These are phyloP conservation scores for Cucurbita moschata DNA, from an alignment of 306 rosid genomes.

Conservation along the genomic window DNA sequence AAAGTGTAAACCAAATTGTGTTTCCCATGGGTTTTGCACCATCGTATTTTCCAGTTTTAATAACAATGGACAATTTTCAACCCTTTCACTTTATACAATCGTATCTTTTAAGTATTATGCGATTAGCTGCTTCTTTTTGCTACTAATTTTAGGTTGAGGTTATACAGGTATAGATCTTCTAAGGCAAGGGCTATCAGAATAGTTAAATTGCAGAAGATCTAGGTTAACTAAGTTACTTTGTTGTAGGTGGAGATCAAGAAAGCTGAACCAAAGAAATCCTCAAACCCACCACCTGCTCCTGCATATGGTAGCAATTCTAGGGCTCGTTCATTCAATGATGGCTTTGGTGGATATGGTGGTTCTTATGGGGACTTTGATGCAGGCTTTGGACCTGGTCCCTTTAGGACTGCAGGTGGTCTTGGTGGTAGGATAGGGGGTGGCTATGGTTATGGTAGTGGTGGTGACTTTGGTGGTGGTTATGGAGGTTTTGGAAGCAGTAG, in stretches of 20 bases:
- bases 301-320: slow-evolving; percentile 90
- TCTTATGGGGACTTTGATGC: slow-evolving; percentile 71
- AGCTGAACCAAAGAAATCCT: slow-evolving; percentile 98
- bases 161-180: slow-evolving; percentile 31
- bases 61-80: not conserved
- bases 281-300: slow-evolving; percentile 77
- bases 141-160: slow-evolving; percentile 23
- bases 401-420: slow-evolving; percentile 65
- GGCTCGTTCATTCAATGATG: slow-evolving; percentile 77
- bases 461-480: slow-evolving; percentile 45
- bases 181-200: slow-evolving; percentile 21
- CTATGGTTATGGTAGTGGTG: slow-evolving; percentile 43
- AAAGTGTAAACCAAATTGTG: slow-evolving; percentile 8
- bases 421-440: slow-evolving; percentile 59
- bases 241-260: slow-evolving; percentile 99
- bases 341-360: slow-evolving; percentile 64
- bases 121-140: slow-evolving; percentile 6
- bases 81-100: not conserved
- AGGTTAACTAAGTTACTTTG: slow-evolving; percentile 91
- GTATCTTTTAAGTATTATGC: not conserved
- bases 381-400: slow-evolving; percentile 64
- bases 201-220: slow-evolving; percentile 27
- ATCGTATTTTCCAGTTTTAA: not conserved
- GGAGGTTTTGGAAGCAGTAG: slow-evolving; percentile 41
- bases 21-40: slow-evolving; percentile 17